These are phyloP conservation scores for Effrenium voratum DNA, from an alignment of 73 alveolate genomes.

Conservation along the genomic window DNA sequence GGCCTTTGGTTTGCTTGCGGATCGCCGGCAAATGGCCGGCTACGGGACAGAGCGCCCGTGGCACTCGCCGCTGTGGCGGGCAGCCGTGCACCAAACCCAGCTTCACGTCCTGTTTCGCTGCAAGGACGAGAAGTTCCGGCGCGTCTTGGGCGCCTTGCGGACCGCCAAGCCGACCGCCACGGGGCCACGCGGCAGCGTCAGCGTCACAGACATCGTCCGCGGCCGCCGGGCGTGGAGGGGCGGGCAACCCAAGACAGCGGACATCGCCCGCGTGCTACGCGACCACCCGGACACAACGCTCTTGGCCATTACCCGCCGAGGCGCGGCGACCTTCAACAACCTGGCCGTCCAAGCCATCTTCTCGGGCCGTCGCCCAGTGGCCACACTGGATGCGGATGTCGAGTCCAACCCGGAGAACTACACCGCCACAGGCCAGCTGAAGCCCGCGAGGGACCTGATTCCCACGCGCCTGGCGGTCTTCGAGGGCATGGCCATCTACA, in stretches of 20 bases:
- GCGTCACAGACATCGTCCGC: neutral
- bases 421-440: neutral
- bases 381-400: neutral
- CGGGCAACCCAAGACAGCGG: neutral
- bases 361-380: neutral
- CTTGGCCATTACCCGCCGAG: neutral
- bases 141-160: neutral
- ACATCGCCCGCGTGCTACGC: neutral
- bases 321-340: neutral
- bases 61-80: too few species aligned
- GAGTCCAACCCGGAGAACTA: constrained; percentile 48
- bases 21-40: constrained; percentile 15
- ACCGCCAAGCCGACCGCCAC: neutral
- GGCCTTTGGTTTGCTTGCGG: neutral
- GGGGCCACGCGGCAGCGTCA: neutral
- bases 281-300: neutral
- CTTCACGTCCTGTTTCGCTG: neutral
- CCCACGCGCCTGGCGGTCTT: neutral
- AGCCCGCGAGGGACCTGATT: neutral
- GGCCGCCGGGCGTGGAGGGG: neutral
- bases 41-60: constrained; percentile 20
- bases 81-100: neutral
- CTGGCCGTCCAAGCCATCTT: neutral
- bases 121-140: neutral
- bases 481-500: neutral